A percentile compares a stretch with the other conserved stretches of the same genome.
phyloP scores from a whole-genome alignment of 169 alveolate genomes.

The Besnoitia besnoiti region DNA sequence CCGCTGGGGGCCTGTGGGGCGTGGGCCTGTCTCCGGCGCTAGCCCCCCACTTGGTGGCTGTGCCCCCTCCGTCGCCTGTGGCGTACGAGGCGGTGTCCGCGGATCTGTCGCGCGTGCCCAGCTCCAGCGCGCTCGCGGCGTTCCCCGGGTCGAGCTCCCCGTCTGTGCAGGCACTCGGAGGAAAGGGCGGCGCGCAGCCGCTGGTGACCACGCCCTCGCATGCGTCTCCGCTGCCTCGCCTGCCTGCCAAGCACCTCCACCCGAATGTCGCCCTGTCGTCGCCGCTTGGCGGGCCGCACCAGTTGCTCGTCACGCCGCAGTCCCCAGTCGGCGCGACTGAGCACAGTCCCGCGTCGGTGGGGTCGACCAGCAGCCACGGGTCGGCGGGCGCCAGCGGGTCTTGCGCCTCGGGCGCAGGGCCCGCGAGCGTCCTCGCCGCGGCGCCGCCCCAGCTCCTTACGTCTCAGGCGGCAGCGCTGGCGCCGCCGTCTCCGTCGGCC shows the following conservation, averaged over 20 bases:
- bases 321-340: neutral
- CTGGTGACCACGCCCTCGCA: neutral
- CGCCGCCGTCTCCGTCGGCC: neutral
- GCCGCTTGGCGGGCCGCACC: neutral
- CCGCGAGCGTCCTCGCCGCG: neutral
- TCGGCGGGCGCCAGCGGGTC: neutral
- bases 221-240: neutral
- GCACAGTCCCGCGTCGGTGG: constrained; percentile 15
- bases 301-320: neutral
- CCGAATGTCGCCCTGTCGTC: neutral
- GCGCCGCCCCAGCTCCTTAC: neutral
- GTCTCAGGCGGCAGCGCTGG: neutral
- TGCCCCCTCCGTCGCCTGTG: too few species aligned
- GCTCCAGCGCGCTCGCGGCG: neutral
- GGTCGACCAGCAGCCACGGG: constrained; percentile 17
- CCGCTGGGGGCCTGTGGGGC: too few species aligned
- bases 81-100: neutral
- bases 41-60: too few species aligned
- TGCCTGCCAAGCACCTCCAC: neutral
- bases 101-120: neutral
- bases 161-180: neutral
- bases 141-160: neutral
- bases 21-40: too few species aligned
- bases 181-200: neutral
- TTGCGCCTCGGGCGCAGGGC: constrained; percentile 21